phyloP scores from a whole-genome alignment of 2,329 filamentous ascomycete genomes.

The Sodiomyces alkalinus region DNA sequence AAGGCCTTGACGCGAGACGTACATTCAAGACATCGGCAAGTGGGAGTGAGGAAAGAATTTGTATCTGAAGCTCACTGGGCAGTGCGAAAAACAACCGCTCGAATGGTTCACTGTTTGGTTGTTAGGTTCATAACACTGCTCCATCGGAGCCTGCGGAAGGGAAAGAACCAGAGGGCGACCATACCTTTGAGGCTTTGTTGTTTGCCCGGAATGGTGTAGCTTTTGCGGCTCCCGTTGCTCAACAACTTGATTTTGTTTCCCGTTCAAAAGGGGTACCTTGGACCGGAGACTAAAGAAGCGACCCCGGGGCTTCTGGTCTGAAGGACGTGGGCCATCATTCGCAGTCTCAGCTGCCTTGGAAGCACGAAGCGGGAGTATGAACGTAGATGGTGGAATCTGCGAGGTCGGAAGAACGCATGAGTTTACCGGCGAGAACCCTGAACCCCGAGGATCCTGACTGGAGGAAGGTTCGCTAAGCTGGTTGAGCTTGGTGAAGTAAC shows the following conservation, averaged over 20 bases:
- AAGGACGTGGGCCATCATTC: constrained; percentile 13
- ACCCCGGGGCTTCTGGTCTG: constrained; percentile 23
- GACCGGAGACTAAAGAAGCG: constrained; percentile 25
- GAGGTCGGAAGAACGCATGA: neutral
- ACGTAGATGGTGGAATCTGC: constrained; percentile 18
- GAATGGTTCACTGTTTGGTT: constrained; percentile 24
- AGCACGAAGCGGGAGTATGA: constrained; percentile 34
- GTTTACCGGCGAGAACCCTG: neutral
- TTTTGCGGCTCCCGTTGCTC: too few relatives aligned
- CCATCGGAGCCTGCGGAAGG: too few relatives aligned
- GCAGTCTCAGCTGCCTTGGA: constrained; percentile 15
- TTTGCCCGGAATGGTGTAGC: too few relatives aligned
- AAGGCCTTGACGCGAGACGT: constrained; percentile 40
- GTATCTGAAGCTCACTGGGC: constrained; percentile 47
- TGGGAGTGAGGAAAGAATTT: constrained; percentile 44
- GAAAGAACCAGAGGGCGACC: too few relatives aligned
- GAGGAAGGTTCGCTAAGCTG: constrained; percentile 26
- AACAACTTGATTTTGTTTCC: constrained; percentile 14
- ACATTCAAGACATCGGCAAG: constrained; percentile 45
- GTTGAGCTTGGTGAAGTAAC: constrained; percentile 46
- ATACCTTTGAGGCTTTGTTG: too few relatives aligned
- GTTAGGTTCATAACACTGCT: too few relatives aligned
- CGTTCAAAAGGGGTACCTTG: constrained; percentile 20
- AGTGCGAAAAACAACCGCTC: constrained; percentile 42
- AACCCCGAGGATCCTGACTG: constrained; percentile 3